These are phyloP conservation scores for Albifimbria verrucaria DNA, from an alignment of 2,329 filamentous ascomycete genomes.

Conservation along the genomic window DNA sequence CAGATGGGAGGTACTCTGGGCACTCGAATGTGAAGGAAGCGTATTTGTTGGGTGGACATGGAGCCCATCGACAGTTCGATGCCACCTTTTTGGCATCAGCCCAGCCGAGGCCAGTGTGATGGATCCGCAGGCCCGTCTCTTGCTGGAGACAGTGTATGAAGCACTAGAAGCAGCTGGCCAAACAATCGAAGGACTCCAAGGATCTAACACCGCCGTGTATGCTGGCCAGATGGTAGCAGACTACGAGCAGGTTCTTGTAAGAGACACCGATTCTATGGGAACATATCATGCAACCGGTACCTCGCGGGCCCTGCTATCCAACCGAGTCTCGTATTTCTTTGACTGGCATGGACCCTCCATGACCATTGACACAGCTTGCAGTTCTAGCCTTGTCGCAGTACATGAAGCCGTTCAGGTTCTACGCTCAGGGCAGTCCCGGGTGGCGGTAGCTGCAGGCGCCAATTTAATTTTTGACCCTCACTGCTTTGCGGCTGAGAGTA, in stretches of 20 bases:
- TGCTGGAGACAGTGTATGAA: conserved; percentile 31
- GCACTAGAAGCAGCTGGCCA: conserved; percentile 10
- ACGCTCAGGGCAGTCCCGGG: conserved; percentile 23
- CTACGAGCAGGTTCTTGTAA: conserved; percentile 22
- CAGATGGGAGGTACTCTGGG: conserved; percentile 28
- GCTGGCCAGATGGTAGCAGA: conserved; percentile 20
- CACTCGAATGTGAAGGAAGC: conserved; percentile 9
- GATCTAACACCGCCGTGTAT: conserved; percentile 11
- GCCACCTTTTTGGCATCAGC: conserved; percentile 20
- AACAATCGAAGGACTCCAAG: conserved; percentile 1
- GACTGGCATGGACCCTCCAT: conserved; percentile 36
- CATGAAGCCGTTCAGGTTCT: conserved; percentile 34
- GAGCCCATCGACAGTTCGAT: conserved; percentile 14
- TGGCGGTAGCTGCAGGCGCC: conserved; percentile 16
- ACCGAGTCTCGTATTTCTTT: conserved; percentile 38
- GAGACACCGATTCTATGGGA: conserved; percentile 18
- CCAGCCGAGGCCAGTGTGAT: conserved; percentile 19
- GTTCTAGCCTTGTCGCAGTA: conserved; percentile 32
- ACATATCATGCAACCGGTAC: conserved; percentile 19
- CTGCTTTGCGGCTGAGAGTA: conserved; percentile 9
- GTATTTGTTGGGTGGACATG: conserved; percentile 1
- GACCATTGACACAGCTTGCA: conserved; percentile 40
- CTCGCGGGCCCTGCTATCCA: conserved; percentile 25
- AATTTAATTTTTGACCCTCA: conserved; percentile 15
- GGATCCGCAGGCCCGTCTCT: conserved; percentile 23